A percentile compares a stretch with the other conserved stretches of the same genome.
Conservation (phyloP, 2,329 filamentous ascomycete genomes). For the Microdochium nivale region DNA sequence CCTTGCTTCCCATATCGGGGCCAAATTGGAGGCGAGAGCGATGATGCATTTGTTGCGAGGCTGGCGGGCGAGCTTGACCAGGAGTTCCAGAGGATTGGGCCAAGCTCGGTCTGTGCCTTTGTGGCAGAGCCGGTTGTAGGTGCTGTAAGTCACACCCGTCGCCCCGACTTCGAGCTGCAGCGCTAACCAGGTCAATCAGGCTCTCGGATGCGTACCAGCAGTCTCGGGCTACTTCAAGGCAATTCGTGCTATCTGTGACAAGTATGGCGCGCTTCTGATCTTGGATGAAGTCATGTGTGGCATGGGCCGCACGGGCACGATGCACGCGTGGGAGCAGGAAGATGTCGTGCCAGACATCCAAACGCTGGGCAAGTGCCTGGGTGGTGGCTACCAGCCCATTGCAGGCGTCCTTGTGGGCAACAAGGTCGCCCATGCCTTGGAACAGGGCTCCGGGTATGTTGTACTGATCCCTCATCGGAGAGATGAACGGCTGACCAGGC, state of each 20-base stretch:
- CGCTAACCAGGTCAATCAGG: conserved; percentile 4
- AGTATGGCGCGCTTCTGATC: conserved; percentile 65
- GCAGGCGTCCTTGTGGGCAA: conserved; percentile 49
- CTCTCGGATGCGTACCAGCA: conserved; percentile 58
- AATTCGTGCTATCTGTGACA: conserved; percentile 59
- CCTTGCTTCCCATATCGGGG: conserved; percentile 60
- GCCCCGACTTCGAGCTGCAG: not conserved
- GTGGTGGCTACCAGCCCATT: conserved; percentile 53
- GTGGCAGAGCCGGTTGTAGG: conserved; percentile 67
- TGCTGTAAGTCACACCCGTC: conserved; percentile 39
- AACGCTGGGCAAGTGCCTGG: conserved; percentile 58
- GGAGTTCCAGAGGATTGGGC: conserved; percentile 56
- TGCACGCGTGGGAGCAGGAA: conserved; percentile 56
- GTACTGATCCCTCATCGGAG: not conserved
- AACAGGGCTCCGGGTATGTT: conserved; percentile 23
- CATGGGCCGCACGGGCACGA: conserved; percentile 46
- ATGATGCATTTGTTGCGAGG: conserved; percentile 49
- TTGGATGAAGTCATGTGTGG: conserved; percentile 73
- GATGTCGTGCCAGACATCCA: conserved; percentile 54
- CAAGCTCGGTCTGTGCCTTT: conserved; percentile 61
- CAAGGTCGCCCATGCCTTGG: conserved; percentile 37
- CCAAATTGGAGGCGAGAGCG: conserved; percentile 39
- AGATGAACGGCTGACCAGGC: not conserved
- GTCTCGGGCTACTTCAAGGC: conserved; percentile 61
- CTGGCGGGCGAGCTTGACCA: conserved; percentile 57